Evolutionary conservation across 345 rosid species (phyloP).

Genomic region (Populus euphratica): DNA sequence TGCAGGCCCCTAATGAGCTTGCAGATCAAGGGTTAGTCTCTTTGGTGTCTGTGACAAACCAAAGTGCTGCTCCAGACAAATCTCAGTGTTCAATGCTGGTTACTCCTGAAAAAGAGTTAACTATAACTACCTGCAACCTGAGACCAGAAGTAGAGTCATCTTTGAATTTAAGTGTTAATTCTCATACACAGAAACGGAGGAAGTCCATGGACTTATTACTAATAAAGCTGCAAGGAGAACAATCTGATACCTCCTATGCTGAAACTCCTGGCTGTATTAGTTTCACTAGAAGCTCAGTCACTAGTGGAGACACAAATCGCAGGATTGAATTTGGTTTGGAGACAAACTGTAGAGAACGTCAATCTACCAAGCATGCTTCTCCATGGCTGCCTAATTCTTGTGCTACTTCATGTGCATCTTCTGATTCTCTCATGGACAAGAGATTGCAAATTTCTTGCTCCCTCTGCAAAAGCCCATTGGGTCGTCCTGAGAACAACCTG

Average conservation of each 20-base stretch:
- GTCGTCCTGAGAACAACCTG: slow-evolving; percentile 56
- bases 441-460: slow-evolving; percentile 55
- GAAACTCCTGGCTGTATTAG: slow-evolving; percentile 24
- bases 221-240: slow-evolving; percentile 34
- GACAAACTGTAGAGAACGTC: slow-evolving; percentile 26
- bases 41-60: slow-evolving; percentile 35
- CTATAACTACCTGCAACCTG: slow-evolving; percentile 27
- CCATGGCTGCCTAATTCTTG: background rate
- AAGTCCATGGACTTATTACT: slow-evolving; percentile 37
- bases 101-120: slow-evolving; percentile 46
- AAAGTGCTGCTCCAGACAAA: slow-evolving; percentile 27
- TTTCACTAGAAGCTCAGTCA: slow-evolving; percentile 20
- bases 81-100: slow-evolving; percentile 28
- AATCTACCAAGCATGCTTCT: slow-evolving; percentile 20
- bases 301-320: slow-evolving; percentile 30
- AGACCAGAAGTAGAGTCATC: slow-evolving; percentile 50
- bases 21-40: slow-evolving; percentile 41
- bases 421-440: slow-evolving; percentile 39
- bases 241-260: slow-evolving; percentile 20
- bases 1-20: slow-evolving; percentile 45
- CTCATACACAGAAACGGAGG: slow-evolving; percentile 61
- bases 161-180: slow-evolving; percentile 59
- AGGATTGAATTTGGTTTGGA: slow-evolving; percentile 53
- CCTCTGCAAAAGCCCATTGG: slow-evolving; percentile 59
- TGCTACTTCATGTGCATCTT: slow-evolving; percentile 16